Evolutionary conservation across 2,329 filamentous ascomycete species (phyloP).

Genomic region (Thyridium curvatum): DNA sequence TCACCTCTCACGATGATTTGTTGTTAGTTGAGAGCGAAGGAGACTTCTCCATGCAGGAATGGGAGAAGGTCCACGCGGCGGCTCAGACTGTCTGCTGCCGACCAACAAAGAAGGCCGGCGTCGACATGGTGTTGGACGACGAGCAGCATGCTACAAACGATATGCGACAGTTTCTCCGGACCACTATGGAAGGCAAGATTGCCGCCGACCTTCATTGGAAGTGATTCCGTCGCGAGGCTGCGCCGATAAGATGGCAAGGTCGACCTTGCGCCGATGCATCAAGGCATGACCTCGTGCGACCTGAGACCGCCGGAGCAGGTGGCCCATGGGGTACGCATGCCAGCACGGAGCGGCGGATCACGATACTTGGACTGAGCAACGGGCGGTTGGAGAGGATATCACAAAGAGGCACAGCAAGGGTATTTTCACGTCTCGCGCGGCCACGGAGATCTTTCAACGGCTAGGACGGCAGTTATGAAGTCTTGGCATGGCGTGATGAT

Average conservation of each 20-base stretch:
- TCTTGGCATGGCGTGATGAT: slow-evolving; percentile 2
- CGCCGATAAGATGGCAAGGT: neutral
- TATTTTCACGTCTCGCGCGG: too few species aligned
- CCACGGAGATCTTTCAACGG: neutral
- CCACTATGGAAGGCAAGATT: slow-evolving; percentile 51
- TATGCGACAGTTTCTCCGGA: slow-evolving; percentile 55
- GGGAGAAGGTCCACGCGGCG: slow-evolving; percentile 62
- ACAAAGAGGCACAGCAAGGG: too few species aligned
- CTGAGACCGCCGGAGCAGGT: neutral
- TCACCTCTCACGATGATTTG: slow-evolving; percentile 67
- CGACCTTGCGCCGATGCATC: neutral
- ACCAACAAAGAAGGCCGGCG: slow-evolving; percentile 24
- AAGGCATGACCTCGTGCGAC: neutral
- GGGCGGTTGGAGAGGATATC: too few species aligned
- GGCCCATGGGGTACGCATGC: neutral
- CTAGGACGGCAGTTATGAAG: neutral
- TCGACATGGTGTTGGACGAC: slow-evolving; percentile 40
- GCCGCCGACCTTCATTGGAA: slow-evolving; percentile 52
- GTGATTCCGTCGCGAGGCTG: slow-evolving; percentile 23
- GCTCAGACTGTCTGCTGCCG: slow-evolving; percentile 61
- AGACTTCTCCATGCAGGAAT: slow-evolving; percentile 66
- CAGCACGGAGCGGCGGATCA: neutral
- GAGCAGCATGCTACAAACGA: slow-evolving; percentile 36
- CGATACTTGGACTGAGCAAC: too few species aligned
- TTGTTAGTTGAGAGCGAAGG: slow-evolving; percentile 80